Percentiles rank a stretch among this genome's conserved stretches.
phyloP scores from a whole-genome alignment of 2,329 filamentous ascomycete species.

The Orbilia quercus region DNA sequence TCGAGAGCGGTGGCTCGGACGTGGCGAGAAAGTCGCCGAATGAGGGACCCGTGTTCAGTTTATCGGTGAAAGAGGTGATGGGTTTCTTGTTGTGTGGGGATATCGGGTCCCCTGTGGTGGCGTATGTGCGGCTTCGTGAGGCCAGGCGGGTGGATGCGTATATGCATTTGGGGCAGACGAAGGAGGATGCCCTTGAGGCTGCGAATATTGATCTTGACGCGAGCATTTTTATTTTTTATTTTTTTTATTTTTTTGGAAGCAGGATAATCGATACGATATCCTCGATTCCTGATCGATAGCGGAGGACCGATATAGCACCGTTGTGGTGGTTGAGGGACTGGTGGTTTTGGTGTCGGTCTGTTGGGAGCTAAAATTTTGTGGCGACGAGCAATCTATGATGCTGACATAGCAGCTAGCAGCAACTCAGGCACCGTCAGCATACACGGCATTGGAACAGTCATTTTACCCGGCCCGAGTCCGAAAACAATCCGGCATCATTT shows the following conservation, averaged over 20 bases:
- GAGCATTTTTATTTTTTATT: no score
- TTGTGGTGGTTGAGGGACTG: neutral
- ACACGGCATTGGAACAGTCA: no score
- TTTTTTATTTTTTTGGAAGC: no score
- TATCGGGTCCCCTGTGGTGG: constrained; percentile 32
- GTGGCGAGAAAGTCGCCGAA: constrained; percentile 73
- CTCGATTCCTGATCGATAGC: neutral
- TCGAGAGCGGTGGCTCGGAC: constrained; percentile 63
- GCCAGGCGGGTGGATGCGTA: constrained; percentile 33
- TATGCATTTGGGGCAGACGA: constrained; percentile 49
- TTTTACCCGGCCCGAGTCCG: constrained; percentile 17
- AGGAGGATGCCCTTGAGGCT: constrained; percentile 37
- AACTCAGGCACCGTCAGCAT: constrained; percentile 4
- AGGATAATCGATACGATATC: neutral
- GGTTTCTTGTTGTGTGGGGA: constrained; percentile 33
- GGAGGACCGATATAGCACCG: neutral
- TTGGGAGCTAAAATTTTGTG: constrained; percentile 44
- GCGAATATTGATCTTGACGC: constrained; percentile 35
- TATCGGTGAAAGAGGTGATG: constrained; percentile 69
- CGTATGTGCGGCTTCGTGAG: constrained; percentile 26
- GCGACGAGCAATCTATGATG: constrained; percentile 16
- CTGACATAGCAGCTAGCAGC: constrained; percentile 12
- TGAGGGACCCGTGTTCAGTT: constrained; percentile 73
- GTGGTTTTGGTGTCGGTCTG: constrained; percentile 1
- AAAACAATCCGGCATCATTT: neutral